Evolutionary conservation across 306 rosid genomes (phyloP), one percentile per base, ranked within the genome.

Genomic region (Dalbergia cochinchinensis): DNA sequence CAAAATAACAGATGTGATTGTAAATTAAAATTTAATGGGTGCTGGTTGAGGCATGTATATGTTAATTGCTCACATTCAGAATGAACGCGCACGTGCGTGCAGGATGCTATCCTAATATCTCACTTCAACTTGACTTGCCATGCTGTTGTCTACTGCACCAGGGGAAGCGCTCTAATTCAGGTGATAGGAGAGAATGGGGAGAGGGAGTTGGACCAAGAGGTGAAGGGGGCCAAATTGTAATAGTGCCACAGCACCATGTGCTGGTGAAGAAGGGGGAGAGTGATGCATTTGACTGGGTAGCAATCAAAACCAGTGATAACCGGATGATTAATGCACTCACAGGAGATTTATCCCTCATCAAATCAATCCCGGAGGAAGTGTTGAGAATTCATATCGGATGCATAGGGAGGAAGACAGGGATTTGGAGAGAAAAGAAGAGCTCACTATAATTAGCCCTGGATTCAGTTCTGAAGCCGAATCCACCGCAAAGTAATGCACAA

Each of bases 261-360:
- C 58, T 45, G 18, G 73, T 68, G 57, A 67, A 68, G 9, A 68
- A 44, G 39, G 18, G 57, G 0, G 73, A 58, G 57, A 4, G 19
- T 14, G 19, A 68, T 13, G 57, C 35, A 12, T 68, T 44, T 68
- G 73, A 45, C 10, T 68, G 57, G 58, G 73, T 68, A 3, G 73
- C 57, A 50, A 68, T 44, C 37, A 45, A 68, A 22, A 68, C 57
- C 39, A 45, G 39, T 26, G 58, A 68, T 45, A 68, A 45, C 39
- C 73, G 19, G 0, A 68, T 68, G 37, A 68, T 44, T 31, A 68
- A 42, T 39, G 18, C 73, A 6, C 73, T 68, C 6, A 37, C 41
- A 11, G 39, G 57, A 10, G 73, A 45, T 31, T n/a, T 68, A 1
- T 68, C 73, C 11, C 58, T 68, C 18, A 6, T 68, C 39, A 11